Evolutionary conservation across 176 grass and related monocot genomes (phyloP).

Genomic region (barley (Hordeum vulgare)): DNA sequence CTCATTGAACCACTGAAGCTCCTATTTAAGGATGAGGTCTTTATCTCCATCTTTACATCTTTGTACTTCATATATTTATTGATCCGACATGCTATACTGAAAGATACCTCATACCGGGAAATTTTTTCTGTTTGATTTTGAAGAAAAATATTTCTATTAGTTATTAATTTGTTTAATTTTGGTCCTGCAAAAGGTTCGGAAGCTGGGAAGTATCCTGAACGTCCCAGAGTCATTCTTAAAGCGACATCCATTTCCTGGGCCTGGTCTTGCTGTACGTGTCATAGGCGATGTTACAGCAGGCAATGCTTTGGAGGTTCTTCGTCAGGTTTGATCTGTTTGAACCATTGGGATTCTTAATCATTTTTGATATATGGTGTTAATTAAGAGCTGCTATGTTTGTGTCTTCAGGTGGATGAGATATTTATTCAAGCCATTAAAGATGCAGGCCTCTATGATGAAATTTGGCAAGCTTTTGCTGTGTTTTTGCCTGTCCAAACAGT

Average conservation of each 20-base stretch:
- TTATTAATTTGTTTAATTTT: not conserved
- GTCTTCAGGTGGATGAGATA: conserved; percentile 71
- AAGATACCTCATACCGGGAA: not conserved
- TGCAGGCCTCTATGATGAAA: conserved; percentile 70
- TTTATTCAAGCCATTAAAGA: conserved; percentile 88
- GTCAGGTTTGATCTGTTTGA: conserved; percentile 37
- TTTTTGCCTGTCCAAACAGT: conserved; percentile 80
- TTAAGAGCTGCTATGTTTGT: not conserved
- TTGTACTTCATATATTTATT: not conserved
- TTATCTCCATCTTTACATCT: not conserved
- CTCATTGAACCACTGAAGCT: conserved; percentile 86
- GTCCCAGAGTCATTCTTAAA: conserved; percentile 85
- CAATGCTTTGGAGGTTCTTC: conserved; percentile 73
- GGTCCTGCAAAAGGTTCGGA: conserved; percentile 41
- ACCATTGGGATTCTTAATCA: not conserved
- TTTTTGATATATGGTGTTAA: not conserved
- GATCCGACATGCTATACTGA: not conserved
- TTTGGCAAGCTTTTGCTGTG: conserved; percentile 95
- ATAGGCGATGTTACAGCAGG: conserved; percentile 87
- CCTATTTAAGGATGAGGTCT: conserved; percentile 80
- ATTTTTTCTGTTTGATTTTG: not conserved
- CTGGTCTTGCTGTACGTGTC: conserved; percentile 81
- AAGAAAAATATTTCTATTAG: not conserved
- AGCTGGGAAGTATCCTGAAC: conserved; percentile 75
- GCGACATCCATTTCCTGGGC: conserved; percentile 87